A percentile compares a stretch with the other conserved stretches of the same genome.
Evolutionary conservation across 75 land plant genomes (phyloP).

Genomic region (Cunninghamia lanceolata): DNA sequence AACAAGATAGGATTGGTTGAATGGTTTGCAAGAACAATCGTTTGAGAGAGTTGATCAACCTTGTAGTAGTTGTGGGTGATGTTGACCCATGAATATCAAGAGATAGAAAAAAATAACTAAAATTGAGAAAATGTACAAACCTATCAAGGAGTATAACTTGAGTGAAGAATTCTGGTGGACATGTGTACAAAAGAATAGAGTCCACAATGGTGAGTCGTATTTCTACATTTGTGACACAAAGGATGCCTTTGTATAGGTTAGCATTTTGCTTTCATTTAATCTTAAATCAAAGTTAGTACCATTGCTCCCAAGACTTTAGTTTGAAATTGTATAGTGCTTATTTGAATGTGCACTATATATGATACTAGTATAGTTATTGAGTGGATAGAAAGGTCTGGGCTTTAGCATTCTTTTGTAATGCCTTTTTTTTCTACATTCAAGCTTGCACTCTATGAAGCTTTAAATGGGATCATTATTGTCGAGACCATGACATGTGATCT

Average conservation of each 20-base stretch:
- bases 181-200: slow-evolving; percentile 46
- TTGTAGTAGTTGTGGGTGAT: slow-evolving; percentile 64
- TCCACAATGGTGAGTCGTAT: slow-evolving; percentile 56
- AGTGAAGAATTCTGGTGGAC: slow-evolving; percentile 56
- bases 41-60: slow-evolving; percentile 48
- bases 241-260: slow-evolving; percentile 61
- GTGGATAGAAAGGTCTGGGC: neutral
- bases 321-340: no score
- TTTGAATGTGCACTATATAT: neutral
- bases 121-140: no score
- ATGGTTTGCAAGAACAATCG: slow-evolving; percentile 40
- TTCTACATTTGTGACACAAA: slow-evolving; percentile 53
- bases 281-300: neutral
- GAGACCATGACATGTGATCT: slow-evolving; percentile 69
- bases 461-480: slow-evolving; percentile 55
- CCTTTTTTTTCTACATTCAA: slow-evolving; percentile 10
- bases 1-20: slow-evolving; percentile 70
- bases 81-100: slow-evolving; percentile 30
- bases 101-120: slow-evolving; percentile 69
- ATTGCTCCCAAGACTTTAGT: neutral
- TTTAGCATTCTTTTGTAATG: neutral
- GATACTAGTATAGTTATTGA: no score
- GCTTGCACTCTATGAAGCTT: slow-evolving; percentile 68
- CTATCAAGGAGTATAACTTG: slow-evolving; percentile 44
- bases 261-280: neutral